Conservation (phyloP, 2,329 filamentous ascomycete genomes). For the Teratosphaeria zuluensis region DNA sequence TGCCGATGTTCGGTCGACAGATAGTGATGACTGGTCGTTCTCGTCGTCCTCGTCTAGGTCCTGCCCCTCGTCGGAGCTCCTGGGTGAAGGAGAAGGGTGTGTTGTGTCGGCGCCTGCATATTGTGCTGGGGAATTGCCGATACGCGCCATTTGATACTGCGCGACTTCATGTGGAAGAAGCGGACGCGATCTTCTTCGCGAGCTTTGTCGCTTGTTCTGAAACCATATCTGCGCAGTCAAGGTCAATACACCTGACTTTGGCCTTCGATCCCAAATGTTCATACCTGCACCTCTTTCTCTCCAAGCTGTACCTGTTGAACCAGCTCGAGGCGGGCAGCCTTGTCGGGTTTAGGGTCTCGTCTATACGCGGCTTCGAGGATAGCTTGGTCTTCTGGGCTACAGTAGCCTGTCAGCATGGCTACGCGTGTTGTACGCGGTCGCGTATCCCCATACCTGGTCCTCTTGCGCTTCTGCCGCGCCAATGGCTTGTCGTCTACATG, state of each 20-base stretch:
- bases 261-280: neutral
- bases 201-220: slow-evolving; percentile 88
- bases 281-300: slow-evolving; percentile 92
- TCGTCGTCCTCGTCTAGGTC: neutral
- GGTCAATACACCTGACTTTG: neutral
- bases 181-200: slow-evolving; percentile 78
- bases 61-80: neutral
- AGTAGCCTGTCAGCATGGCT: neutral
- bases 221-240: slow-evolving; percentile 72
- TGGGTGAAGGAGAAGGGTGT: neutral
- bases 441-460: slow-evolving; percentile 45
- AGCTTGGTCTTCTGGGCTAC: slow-evolving; percentile 79
- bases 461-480: slow-evolving; percentile 50
- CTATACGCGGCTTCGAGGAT: slow-evolving; percentile 79
- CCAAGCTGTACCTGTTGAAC: slow-evolving; percentile 77
- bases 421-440: neutral
- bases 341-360: slow-evolving; percentile 83
- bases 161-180: slow-evolving; percentile 67
- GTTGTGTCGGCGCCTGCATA: neutral
- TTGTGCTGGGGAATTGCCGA: neutral
- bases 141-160: slow-evolving; percentile 25
- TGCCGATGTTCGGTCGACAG: neutral
- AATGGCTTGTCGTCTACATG: slow-evolving; percentile 49
- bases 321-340: slow-evolving; percentile 72
- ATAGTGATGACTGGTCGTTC: neutral